Evolutionary conservation across 2,329 filamentous ascomycete genomes (phyloP).

Genomic region (Aschersonia sp.): DNA sequence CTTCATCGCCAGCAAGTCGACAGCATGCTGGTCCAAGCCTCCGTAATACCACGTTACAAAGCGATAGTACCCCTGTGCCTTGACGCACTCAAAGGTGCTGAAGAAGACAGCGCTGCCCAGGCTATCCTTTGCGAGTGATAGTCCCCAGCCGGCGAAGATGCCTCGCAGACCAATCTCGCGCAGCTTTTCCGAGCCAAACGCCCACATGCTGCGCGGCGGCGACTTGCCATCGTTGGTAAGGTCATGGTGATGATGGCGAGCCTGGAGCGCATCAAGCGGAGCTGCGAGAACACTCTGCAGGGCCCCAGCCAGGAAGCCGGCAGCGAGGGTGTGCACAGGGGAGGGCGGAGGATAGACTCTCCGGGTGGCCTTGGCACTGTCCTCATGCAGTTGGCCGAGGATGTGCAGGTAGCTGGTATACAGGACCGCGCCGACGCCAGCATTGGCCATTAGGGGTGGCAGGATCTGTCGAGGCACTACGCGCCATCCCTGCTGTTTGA

Average conservation of each 20-base stretch:
- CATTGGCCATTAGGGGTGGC: slow-evolving; percentile 60
- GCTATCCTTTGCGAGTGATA: slow-evolving; percentile 56
- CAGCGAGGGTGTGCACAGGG: slow-evolving; percentile 48
- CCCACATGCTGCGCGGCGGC: slow-evolving; percentile 53
- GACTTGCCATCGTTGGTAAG: slow-evolving; percentile 23
- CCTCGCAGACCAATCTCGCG: slow-evolving; percentile 59
- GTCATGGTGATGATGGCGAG: slow-evolving; percentile 49
- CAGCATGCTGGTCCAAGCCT: slow-evolving; percentile 34
- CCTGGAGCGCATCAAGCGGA: slow-evolving; percentile 62
- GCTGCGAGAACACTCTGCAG: slow-evolving; percentile 61
- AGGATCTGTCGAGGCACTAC: slow-evolving; percentile 66
- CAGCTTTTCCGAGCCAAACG: slow-evolving; percentile 48
- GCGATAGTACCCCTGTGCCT: slow-evolving; percentile 55
- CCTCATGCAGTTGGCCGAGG: slow-evolving; percentile 50
- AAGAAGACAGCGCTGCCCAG: slow-evolving; percentile 61
- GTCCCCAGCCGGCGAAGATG: slow-evolving; percentile 58
- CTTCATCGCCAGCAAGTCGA: slow-evolving; percentile 33
- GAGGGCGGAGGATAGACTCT: slow-evolving; percentile 58
- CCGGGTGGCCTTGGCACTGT: slow-evolving; percentile 39
- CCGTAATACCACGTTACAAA: slow-evolving; percentile 62
- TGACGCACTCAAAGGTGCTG: slow-evolving; percentile 60
- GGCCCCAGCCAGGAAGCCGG: slow-evolving; percentile 54
- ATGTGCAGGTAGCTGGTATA: slow-evolving; percentile 66
- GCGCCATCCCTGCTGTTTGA: slow-evolving; percentile 56
- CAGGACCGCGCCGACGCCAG: slow-evolving; percentile 57